Conservation (phyloP, 73 alveolate genomes). For the Diophrys sp. region DNA sequence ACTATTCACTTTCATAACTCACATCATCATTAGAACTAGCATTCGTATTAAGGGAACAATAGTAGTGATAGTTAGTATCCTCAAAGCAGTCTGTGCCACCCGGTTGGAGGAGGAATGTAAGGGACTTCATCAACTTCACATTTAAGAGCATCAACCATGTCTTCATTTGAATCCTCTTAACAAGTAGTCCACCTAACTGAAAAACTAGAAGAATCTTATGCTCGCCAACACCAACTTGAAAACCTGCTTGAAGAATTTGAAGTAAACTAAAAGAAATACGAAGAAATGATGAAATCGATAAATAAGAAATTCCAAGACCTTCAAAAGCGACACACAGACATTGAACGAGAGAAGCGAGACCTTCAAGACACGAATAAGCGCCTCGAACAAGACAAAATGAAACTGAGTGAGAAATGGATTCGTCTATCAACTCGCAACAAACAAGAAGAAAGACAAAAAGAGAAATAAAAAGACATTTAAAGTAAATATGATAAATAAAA, state of each 20-base stretch:
- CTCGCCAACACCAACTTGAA: conserved; percentile 32
- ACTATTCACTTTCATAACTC: no score
- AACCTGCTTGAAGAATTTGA: conserved; percentile 42
- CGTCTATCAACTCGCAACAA: conserved; percentile 20
- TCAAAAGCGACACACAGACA: conserved; percentile 14
- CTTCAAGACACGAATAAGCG: not conserved
- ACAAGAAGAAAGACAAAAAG: conserved; percentile 30
- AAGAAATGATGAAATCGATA: conserved; percentile 22
- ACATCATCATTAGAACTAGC: no score
- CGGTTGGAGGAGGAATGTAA: no score
- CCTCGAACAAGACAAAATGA: conserved; percentile 38
- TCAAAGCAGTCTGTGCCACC: no score
- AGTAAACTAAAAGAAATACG: conserved; percentile 22
- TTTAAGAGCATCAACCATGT: no score
- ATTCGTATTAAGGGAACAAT: no score
- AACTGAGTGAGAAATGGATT: conserved; percentile 50
- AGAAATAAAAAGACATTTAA: conserved; percentile 15
- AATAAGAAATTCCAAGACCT: conserved; percentile 45
- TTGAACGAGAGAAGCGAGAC: conserved; percentile 13
- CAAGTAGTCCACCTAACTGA: no score
- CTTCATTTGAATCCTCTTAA: no score
- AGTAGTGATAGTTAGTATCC: no score
- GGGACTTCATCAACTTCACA: no score
- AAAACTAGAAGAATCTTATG: conserved; percentile 33
- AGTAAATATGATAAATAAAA: conserved; percentile 14